phyloP scores from a whole-genome alignment of 2,329 filamentous ascomycete genomes.

The Chrysosphaeria jannelii region DNA sequence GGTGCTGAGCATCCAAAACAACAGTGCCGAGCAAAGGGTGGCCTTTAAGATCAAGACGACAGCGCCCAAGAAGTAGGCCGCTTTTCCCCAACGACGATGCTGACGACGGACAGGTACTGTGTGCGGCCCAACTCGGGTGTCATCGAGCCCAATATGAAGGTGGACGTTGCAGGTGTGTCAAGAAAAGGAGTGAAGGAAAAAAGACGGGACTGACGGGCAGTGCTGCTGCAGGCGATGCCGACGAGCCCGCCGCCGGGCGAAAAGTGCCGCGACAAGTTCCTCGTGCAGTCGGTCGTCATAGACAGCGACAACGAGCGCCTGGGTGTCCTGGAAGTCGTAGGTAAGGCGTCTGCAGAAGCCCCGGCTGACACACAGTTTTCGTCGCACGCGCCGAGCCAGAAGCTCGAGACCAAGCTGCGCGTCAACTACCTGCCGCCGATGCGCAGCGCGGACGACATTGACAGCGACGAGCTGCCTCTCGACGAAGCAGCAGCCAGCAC shows the following conservation, averaged over 20 bases:
- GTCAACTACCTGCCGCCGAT: too few species aligned
- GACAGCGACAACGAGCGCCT: slow-evolving; percentile 56
- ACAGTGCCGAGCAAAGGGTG: slow-evolving; percentile 26
- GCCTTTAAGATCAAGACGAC: slow-evolving; percentile 91
- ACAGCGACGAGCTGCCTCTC: too few species aligned
- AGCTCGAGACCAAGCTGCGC: too few species aligned
- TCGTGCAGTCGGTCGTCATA: slow-evolving; percentile 18
- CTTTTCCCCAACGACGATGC: slow-evolving; percentile 4
- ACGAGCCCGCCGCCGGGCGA: slow-evolving; percentile 61
- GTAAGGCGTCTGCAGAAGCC: too few species aligned
- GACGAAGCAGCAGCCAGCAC: too few species aligned
- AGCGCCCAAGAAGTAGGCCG: slow-evolving; percentile 72
- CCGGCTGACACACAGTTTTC: neutral
- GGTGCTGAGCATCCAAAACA: slow-evolving; percentile 32
- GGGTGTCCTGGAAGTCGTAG: slow-evolving; percentile 54
- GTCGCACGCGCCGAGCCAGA: too few species aligned
- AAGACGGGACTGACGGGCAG: too few species aligned
- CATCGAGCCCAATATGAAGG: slow-evolving; percentile 66
- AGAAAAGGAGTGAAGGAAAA: too few species aligned
- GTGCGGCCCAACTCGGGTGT: slow-evolving; percentile 90
- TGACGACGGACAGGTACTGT: slow-evolving; percentile 43
- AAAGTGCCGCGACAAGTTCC: slow-evolving; percentile 26
- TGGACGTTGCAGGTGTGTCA: slow-evolving; percentile 61
- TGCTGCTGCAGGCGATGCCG: slow-evolving; percentile 95
- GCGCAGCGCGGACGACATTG: too few species aligned